Evolutionary conservation across 768 basidiomycete species (phyloP).

Genomic region (Panaeolus papilionaceus): DNA sequence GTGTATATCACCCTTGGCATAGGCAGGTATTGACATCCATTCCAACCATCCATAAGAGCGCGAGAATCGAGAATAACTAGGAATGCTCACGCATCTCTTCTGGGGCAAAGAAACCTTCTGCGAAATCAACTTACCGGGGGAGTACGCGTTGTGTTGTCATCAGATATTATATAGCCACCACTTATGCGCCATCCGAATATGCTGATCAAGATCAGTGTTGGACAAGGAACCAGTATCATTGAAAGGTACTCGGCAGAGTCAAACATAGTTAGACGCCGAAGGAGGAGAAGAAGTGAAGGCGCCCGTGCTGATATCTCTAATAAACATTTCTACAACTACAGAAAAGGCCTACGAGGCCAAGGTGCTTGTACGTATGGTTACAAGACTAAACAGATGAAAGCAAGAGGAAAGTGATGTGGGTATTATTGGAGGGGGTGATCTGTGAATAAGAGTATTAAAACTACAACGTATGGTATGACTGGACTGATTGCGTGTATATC

Average conservation of each 20-base stretch:
- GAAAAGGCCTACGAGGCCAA: neutral
- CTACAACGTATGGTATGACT: neutral
- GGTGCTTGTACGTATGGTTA: neutral
- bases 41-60: too few species aligned
- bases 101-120: too few species aligned
- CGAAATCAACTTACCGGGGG: too few species aligned
- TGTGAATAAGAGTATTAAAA: neutral
- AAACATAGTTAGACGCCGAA: neutral
- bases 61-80: too few species aligned
- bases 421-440: neutral
- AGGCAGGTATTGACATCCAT: too few species aligned
- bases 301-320: neutral
- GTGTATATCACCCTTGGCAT: too few species aligned
- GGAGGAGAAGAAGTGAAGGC: neutral
- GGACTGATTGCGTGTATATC: neutral
- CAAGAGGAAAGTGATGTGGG: constrained; percentile 7
- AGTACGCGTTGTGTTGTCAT: too few species aligned
- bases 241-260: neutral
- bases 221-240: too few species aligned
- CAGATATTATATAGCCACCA: too few species aligned
- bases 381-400: neutral
- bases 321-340: constrained; percentile 11
- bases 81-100: too few species aligned
- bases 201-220: too few species aligned
- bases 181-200: too few species aligned